A percentile compares a stretch with the other conserved stretches of the same genome.
phyloP scores from a whole-genome alignment of 2,329 filamentous ascomycete species.

The Xylaria sp. region DNA sequence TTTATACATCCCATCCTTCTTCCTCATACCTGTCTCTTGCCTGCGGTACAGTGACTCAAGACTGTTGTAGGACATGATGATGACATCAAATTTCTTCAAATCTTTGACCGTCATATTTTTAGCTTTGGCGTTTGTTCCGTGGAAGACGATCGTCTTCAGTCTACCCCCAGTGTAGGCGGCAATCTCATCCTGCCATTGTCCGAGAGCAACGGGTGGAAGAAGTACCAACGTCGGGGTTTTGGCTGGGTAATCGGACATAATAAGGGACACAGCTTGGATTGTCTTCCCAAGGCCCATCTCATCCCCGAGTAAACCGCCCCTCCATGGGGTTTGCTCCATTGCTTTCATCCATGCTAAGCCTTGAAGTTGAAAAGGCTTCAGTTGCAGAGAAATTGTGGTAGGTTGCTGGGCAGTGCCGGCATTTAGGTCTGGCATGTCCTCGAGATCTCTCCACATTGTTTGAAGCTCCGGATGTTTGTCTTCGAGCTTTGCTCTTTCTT shows the following conservation, averaged over 20 bases:
- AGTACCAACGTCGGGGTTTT: slow-evolving; percentile 86
- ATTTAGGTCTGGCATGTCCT: slow-evolving; percentile 73
- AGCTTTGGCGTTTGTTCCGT: slow-evolving; percentile 84
- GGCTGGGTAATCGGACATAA: slow-evolving; percentile 96
- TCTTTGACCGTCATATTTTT: slow-evolving; percentile 81
- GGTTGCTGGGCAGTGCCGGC: slow-evolving; percentile 75
- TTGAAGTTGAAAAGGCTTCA: slow-evolving; percentile 95
- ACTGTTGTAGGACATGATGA: slow-evolving; percentile 96
- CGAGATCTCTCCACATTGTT: slow-evolving; percentile 86
- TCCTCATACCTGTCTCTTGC: slow-evolving; percentile 88
- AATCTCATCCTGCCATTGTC: slow-evolving; percentile 93
- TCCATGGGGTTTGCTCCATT: slow-evolving; percentile 87
- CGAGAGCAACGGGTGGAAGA: slow-evolving; percentile 90
- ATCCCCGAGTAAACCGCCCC: slow-evolving; percentile 90
- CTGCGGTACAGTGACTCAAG: slow-evolving; percentile 93
- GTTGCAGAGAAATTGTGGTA: slow-evolving; percentile 77
- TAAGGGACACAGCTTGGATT: slow-evolving; percentile 95
- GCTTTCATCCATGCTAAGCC: slow-evolving; percentile 93
- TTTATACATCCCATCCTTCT: slow-evolving; percentile 82
- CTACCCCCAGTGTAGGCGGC: slow-evolving; percentile 84
- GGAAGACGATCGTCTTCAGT: slow-evolving; percentile 89
- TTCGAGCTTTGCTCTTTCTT: slow-evolving; percentile 75
- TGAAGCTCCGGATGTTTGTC: slow-evolving; percentile 78
- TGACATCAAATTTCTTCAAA: slow-evolving; percentile 85
- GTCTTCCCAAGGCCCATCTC: slow-evolving; percentile 99